Evolutionary conservation across 2,329 filamentous ascomycete genomes (phyloP).

Genomic region (Colletotrichum chlorophyti): DNA sequence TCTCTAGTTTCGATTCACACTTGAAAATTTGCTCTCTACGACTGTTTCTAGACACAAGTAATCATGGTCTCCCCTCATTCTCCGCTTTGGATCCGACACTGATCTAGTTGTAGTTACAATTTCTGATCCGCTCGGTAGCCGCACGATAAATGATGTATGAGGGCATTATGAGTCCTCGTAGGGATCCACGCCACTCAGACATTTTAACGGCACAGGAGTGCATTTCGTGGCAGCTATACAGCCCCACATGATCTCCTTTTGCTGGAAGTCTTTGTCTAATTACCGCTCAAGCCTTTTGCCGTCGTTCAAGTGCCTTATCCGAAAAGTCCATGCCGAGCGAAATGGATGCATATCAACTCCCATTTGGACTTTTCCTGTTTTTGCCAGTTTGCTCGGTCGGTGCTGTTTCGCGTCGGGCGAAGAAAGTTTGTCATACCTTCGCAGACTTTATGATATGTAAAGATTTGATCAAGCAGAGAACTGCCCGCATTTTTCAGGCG

Average conservation of each 20-base stretch:
- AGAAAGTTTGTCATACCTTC: background rate
- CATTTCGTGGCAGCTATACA: background rate
- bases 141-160: no score
- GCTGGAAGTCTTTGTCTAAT: background rate
- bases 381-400: background rate
- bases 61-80: no score
- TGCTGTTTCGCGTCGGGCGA: background rate
- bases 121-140: no score
- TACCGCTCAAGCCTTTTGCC: background rate
- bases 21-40: no score
- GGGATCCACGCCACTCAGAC: no score
- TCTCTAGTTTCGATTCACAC: no score
- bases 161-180: no score
- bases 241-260: background rate
- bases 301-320: constrained; percentile 36
- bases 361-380: constrained; percentile 39
- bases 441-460: background rate
- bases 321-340: constrained; percentile 45
- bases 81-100: no score
- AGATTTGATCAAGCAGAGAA: background rate
- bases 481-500: background rate
- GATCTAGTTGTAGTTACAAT: no score
- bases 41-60: no score
- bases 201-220: background rate
- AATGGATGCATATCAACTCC: constrained; percentile 43